phyloP scores from a whole-genome alignment of 345 rosid species.

The Dipteronia sinensis region DNA sequence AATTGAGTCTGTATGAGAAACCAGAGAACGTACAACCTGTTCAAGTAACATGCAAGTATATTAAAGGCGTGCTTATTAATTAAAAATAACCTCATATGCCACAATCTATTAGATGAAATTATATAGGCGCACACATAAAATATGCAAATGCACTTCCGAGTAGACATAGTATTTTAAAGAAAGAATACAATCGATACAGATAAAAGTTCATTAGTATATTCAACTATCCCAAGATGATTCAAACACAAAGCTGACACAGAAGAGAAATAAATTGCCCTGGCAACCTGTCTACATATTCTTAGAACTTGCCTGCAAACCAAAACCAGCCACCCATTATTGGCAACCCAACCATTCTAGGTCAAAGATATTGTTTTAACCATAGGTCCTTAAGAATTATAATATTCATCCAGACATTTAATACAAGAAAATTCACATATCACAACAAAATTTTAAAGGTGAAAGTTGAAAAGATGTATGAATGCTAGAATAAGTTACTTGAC shows the following conservation, averaged over 20 bases:
- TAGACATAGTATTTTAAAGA: not conserved
- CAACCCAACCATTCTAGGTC: not conserved
- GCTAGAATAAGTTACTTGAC: not conserved
- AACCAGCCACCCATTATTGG: not conserved
- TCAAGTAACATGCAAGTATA: constrained; percentile 13
- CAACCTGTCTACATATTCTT: not conserved
- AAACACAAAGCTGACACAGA: constrained; percentile 1
- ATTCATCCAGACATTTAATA: not conserved
- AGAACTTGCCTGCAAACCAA: not conserved
- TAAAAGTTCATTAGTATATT: not conserved
- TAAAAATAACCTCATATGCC: not conserved
- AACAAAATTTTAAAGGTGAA: too few species aligned
- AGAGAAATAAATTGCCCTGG: not conserved
- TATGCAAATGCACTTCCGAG: not conserved
- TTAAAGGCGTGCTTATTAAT: constrained; percentile 6
- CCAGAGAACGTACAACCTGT: constrained; percentile 82
- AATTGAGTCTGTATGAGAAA: constrained; percentile 68
- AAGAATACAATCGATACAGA: not conserved
- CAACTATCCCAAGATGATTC: not conserved
- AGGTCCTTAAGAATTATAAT: not conserved
- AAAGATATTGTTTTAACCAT: not conserved
- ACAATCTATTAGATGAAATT: not conserved
- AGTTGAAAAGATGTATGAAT: not conserved
- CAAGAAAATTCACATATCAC: not conserved
- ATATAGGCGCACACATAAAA: not conserved